Conservation (phyloP, 1,139 yeast species). For the Yamadazyma sp. region DNA sequence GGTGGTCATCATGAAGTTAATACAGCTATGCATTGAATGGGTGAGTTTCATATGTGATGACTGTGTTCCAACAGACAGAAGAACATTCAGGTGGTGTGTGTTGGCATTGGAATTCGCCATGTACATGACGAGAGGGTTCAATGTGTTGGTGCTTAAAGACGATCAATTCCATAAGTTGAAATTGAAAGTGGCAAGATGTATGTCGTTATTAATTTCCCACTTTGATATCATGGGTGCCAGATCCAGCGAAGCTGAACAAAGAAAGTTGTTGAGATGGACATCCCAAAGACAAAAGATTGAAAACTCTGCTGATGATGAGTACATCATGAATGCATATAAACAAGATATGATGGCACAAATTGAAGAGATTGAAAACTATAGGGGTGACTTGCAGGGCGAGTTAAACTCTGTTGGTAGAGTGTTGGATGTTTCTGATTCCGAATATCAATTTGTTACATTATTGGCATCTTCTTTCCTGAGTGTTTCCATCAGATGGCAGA, state of each 20-base stretch:
- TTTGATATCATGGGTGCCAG: slow-evolving; percentile 98
- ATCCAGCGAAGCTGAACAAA: slow-evolving; percentile 77
- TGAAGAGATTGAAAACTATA: slow-evolving; percentile 54
- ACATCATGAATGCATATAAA: slow-evolving; percentile 52
- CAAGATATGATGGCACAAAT: slow-evolving; percentile 62
- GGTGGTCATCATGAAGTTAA: slow-evolving; percentile 67
- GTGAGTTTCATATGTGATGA: slow-evolving; percentile 90
- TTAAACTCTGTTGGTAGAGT: slow-evolving; percentile 77
- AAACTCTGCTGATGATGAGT: slow-evolving; percentile 62
- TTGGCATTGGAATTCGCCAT: slow-evolving; percentile 93
- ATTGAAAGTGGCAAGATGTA: slow-evolving; percentile 88
- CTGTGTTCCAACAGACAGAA: slow-evolving; percentile 87
- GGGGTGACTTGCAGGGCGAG: slow-evolving; percentile 51
- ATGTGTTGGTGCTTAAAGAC: slow-evolving; percentile 76
- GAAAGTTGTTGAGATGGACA: slow-evolving; percentile 52
- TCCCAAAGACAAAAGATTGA: slow-evolving; percentile 48
- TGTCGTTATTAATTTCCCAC: slow-evolving; percentile 90
- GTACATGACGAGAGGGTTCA: slow-evolving; percentile 91
- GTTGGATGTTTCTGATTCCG: slow-evolving; percentile 81
- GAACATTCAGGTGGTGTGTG: slow-evolving; percentile 95
- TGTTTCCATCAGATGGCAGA: slow-evolving; percentile 95
- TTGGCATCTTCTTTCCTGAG: slow-evolving; percentile 89
- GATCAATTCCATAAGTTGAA: slow-evolving; percentile 73
- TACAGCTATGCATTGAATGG: slow-evolving; percentile 85
- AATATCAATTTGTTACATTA: slow-evolving; percentile 81